phyloP scores from a whole-genome alignment of 257 asterid species.

The Solanum raphanifolium region DNA sequence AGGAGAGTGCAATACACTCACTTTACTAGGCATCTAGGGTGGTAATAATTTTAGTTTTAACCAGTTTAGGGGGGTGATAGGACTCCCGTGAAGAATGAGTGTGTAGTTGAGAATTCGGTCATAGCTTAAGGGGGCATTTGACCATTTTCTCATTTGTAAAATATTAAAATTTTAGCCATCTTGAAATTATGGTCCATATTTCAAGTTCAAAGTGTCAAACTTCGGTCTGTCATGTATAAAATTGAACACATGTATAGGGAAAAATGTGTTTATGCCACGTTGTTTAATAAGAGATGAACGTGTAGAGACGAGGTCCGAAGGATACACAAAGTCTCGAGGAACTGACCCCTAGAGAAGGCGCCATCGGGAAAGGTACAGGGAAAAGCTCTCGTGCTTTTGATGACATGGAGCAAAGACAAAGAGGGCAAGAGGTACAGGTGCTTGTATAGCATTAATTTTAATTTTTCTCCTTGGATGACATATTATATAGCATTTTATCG shows the following conservation, averaged over 20 bases:
- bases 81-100: too few species aligned
- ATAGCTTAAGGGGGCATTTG: too few species aligned
- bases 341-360: not conserved
- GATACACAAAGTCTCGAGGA: not conserved
- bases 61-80: too few species aligned
- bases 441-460: too few species aligned
- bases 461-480: not conserved
- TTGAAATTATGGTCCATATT: not conserved
- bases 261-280: not conserved
- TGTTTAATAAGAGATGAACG: not conserved
- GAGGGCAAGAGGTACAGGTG: not conserved
- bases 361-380: not conserved
- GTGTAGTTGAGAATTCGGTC: too few species aligned
- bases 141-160: too few species aligned
- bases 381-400: not conserved
- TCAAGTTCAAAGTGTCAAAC: not conserved
- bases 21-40: too few species aligned
- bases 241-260: rapidly evolving
- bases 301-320: rapidly evolving
- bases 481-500: not conserved
- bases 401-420: not conserved
- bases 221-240: not conserved
- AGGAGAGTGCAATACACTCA: too few species aligned
- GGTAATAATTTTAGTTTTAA: too few species aligned
- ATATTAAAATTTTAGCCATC: not conserved